Conservation (phyloP, 2,329 filamentous ascomycete genomes). For the Claviceps purpurea region DNA sequence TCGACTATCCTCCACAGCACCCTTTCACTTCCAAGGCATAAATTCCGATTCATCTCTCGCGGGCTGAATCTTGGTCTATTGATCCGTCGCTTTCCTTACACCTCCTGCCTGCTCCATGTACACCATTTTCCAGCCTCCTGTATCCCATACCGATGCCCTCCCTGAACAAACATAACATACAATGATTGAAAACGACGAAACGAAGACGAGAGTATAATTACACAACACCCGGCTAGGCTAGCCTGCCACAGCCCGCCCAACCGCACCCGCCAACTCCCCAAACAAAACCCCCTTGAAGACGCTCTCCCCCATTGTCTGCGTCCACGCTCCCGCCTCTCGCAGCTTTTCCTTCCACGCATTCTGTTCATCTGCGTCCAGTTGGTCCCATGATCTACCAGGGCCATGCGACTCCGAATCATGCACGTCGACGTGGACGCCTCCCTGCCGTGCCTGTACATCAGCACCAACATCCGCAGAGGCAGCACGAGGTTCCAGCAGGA, state of each 20-base stretch:
- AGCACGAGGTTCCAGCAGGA: constrained; percentile 18
- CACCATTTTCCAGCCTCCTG: no score
- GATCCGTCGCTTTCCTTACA: no score
- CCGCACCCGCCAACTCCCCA: constrained; percentile 51
- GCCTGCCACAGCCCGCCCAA: constrained; percentile 37
- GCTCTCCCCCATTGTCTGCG: constrained; percentile 62
- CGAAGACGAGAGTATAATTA: neutral
- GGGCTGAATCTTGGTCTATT: no score
- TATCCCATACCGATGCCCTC: neutral
- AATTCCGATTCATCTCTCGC: no score
- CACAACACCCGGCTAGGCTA: constrained; percentile 15
- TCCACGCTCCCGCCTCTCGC: constrained; percentile 61
- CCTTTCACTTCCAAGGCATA: no score
- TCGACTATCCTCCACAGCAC: no score
- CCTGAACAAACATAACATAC: neutral
- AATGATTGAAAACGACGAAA: neutral
- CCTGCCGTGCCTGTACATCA: constrained; percentile 6
- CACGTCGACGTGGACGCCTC: constrained; percentile 25
- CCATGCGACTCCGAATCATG: constrained; percentile 35
- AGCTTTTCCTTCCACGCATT: constrained; percentile 57
- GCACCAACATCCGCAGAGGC: constrained; percentile 3
- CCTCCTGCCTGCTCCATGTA: no score
- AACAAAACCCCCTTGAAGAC: constrained; percentile 70
- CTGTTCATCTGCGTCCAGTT: constrained; percentile 50
- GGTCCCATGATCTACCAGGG: constrained; percentile 54